Evolutionary conservation across 1,284 basidiomycete species (phyloP).

Genomic region (Microstroma glucosiphilum): DNA sequence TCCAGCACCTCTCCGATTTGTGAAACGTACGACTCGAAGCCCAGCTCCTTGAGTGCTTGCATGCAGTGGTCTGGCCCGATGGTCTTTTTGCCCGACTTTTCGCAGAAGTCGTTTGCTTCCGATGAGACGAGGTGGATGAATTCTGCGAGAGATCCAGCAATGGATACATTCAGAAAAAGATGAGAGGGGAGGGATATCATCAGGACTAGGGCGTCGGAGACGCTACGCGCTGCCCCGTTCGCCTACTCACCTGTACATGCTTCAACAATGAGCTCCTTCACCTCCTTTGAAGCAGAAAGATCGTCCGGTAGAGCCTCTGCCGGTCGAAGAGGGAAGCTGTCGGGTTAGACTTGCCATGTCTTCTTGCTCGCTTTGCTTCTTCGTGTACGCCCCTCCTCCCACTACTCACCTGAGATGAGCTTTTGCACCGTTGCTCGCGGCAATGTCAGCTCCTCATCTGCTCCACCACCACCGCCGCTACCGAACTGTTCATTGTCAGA

Average conservation of each 20-base stretch:
- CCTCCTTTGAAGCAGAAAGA: conserved; percentile 87
- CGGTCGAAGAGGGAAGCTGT: neutral
- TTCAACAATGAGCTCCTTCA: conserved; percentile 90
- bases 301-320: conserved; percentile 85
- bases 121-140: conserved; percentile 97
- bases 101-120: conserved; percentile 95
- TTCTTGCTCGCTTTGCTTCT: neutral
- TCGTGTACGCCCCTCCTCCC: neutral
- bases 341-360: neutral
- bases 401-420: conserved; percentile 75
- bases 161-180: conserved; percentile 8
- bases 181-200: too few species aligned
- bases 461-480: conserved; percentile 52
- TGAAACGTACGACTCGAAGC: conserved; percentile 77
- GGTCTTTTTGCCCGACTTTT: conserved; percentile 97
- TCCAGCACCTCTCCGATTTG: conserved; percentile 87
- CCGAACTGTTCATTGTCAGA: neutral
- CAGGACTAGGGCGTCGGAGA: too few species aligned
- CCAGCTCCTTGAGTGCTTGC: conserved; percentile 79
- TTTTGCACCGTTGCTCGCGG: conserved; percentile 97
- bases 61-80: conserved; percentile 98
- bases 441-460: conserved; percentile 84
- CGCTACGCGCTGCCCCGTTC: neutral
- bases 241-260: conserved; percentile 69
- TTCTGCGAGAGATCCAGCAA: conserved; percentile 58